Percentiles rank a stretch among this genome's conserved stretches.
phyloP scores from a whole-genome alignment of 192 early-diverging fungal genomes.

The Gryganskiella cystojenkinii region DNA sequence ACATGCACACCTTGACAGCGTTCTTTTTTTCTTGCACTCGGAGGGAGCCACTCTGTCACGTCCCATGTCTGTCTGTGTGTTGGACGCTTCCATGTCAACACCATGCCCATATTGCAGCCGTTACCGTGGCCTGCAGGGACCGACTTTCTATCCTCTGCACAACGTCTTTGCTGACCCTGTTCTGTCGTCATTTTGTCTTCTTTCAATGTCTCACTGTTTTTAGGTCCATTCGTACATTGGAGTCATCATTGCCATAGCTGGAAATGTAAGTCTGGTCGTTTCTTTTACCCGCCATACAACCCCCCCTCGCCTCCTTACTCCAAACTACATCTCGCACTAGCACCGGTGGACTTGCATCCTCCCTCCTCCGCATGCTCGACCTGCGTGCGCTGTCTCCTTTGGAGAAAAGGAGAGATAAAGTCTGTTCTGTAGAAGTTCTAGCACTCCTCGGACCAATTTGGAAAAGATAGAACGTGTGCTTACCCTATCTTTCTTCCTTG shows the following conservation, averaged over 20 bases:
- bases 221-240: slow-evolving; percentile 69
- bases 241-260: slow-evolving; percentile 69
- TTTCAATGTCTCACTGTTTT: not conserved
- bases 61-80: too few relatives aligned
- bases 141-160: not conserved
- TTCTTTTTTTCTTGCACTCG: too few relatives aligned
- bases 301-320: not conserved
- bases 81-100: not conserved
- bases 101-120: not conserved
- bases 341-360: not conserved
- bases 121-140: not conserved
- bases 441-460: too few relatives aligned
- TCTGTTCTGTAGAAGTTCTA: not conserved
- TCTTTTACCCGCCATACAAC: too few relatives aligned
- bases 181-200: not conserved
- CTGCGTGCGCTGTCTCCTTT: too few relatives aligned
- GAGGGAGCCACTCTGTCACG: too few relatives aligned
- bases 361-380: not conserved
- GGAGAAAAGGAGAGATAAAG: too few relatives aligned
- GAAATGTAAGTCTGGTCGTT: slow-evolving; percentile 70
- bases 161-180: not conserved
- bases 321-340: not conserved
- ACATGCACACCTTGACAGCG: too few relatives aligned
- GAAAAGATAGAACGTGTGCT: not conserved
- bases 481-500: slow-evolving; percentile 5